Evolutionary conservation across 345 rosid species (phyloP), one percentile per base, ranked within the genome.

Genomic region (Rhodamnia argentea): DNA sequence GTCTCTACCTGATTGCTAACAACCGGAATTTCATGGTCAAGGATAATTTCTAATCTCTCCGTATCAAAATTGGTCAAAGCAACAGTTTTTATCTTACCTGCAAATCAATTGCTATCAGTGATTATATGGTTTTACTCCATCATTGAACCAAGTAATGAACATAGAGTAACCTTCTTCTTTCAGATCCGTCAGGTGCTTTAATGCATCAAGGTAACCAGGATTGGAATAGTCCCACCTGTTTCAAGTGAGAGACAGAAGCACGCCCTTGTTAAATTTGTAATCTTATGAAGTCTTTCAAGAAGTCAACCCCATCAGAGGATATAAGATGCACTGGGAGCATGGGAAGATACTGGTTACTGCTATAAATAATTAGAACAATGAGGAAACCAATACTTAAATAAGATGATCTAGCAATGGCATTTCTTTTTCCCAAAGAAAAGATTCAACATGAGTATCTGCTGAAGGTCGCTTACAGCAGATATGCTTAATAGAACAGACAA

Each of bases 31-130:
- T 92, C 96, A 86, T 94, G 95, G 89, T 96, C 98, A 40, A 96
- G 91, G 86, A 96, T 95, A 83, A 93, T 95, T 89, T 89, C 92
- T 87, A 96, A 89, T 85, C 99, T 93, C 90, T 95, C 94, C 2
- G 99, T 95, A 85, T 96, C 99, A 87, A 96, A 96, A 90, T 95
- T 96, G 84, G 98, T 96, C 93, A 96, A 92, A 89, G 99, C 98
- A 87, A 96, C 86, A 40, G 98, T 96, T 92, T 92, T 95, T 86
- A 96, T 96, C 89, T 95, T 96, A 58, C 99, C 99, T 95, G 95
- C 87, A 87, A 40, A 40, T 88, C 81, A 70, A 11, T 70, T 37
- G 81, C 23, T 87, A 52, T 62, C 78, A 86, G 86, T 57, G 64
- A 70, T 22, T 37, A 37, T 18, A 70, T 70, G 81, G 47, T 70